Evolutionary conservation across 2,329 filamentous ascomycete genomes (phyloP), one percentile per base, ranked within the genome.

Genomic region (Proliferodiscus dingleyae): DNA sequence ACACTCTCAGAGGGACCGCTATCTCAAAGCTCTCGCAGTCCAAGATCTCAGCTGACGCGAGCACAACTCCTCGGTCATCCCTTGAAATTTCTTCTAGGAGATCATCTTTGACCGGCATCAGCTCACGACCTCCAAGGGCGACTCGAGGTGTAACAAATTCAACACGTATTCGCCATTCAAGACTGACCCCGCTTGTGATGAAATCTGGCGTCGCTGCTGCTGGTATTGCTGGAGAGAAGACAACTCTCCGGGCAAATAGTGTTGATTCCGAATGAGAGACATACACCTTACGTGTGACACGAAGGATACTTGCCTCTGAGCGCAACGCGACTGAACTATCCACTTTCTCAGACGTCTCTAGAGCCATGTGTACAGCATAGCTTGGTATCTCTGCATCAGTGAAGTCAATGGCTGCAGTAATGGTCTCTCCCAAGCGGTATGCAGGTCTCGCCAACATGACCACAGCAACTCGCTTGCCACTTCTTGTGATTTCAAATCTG

Each of bases 21-120:
- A 95, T 86, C 66, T 95, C 89, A 66, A 95, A 95, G 58, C 87
- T 94, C 70, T 95, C 89, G 58, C 88, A 91, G 7, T 82, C 76
- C 41, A 95, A 60, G 52, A 81, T 81, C 68, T 95, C 87, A 41
- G 85, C 79, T 0, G 87, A 87, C 13, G 89, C 87, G 41, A 90
- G 72, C 11, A 93, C 77, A 1, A 83, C 78, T 2, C 88, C 88
- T 33, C 88, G 75, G 54, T 94, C 87, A 61, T 95, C 89, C 41
- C 79, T 77, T 5, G 83, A 83, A 9, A 93, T 78, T 58, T 87
- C 80, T 62, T 95, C 90, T 32, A 95, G 67, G n/a, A 95, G 66
- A 10, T 68, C 68, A 18, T 60, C 67, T 51, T 60, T 61, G 3
- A 56, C 50, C 6, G 68, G 64, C 19, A 60, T 56, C 7, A 59